Evolutionary conservation across 177 flowering plant species (phyloP).

Genomic region (Vitis hybrid): DNA sequence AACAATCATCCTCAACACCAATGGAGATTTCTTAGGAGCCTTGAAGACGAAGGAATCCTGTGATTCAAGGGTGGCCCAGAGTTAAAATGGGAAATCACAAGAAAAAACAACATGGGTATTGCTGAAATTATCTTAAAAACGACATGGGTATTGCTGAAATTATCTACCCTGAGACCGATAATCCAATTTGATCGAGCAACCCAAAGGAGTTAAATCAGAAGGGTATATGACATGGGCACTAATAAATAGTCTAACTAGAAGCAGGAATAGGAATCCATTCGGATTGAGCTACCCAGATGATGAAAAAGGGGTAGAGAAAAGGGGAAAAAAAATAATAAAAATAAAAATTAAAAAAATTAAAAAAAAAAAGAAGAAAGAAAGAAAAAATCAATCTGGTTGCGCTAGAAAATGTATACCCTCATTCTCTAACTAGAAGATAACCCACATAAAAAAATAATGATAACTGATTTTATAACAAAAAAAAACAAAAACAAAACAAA

Average conservation of each 20-base stretch:
- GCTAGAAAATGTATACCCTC: not conserved
- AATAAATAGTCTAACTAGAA: not conserved
- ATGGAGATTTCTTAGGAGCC: slow-evolving; percentile 58
- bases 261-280: no score
- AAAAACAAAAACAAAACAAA: not conserved
- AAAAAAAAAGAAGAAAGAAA: no score
- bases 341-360: not conserved
- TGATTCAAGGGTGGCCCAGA: slow-evolving; percentile 5
- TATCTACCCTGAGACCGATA: not conserved
- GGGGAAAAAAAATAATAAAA: not conserved
- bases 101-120: not conserved
- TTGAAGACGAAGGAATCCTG: slow-evolving; percentile 53
- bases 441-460: not conserved
- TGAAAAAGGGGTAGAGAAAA: not conserved
- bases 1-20: slow-evolving; percentile 56
- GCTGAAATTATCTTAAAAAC: not conserved
- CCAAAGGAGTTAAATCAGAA: not conserved
- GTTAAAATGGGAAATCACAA: not conserved
- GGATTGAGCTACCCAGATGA: not conserved
- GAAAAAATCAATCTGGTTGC: no score
- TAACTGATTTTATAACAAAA: not conserved
- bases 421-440: not conserved
- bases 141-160: no score
- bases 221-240: no score
- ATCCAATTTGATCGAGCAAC: slow-evolving; percentile 3